phyloP scores from a whole-genome alignment of 306 rosid species.

The Lablab purpureus region DNA sequence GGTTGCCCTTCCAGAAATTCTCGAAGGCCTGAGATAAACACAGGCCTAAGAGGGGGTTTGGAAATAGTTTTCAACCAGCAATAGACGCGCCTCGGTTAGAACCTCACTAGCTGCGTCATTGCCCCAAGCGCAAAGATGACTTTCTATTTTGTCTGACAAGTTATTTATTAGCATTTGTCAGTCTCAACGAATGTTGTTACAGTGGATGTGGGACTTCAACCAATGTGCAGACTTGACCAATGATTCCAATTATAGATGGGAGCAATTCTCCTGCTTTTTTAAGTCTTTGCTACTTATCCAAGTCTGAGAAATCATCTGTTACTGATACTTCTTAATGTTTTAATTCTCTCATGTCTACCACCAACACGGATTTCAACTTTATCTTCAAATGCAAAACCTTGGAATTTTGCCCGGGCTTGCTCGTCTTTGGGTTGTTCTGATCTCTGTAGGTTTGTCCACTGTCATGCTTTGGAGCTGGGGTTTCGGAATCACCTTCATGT shows the following conservation, averaged over 20 bases:
- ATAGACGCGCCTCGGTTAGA: background rate
- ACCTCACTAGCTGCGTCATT: background rate
- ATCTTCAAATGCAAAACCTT: constrained; percentile 64
- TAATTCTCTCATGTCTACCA: constrained; percentile 56
- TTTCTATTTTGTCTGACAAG: no score
- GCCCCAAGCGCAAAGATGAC: constrained; percentile 4
- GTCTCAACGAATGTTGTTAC: no score
- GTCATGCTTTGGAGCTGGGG: constrained; percentile 72
- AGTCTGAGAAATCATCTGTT: no score
- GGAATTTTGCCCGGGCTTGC: constrained; percentile 71
- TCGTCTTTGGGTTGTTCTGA: constrained; percentile 39
- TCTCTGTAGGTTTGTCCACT: constrained; percentile 62
- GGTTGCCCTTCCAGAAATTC: background rate
- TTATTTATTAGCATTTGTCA: no score
- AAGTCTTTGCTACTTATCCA: no score
- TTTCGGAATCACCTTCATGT: constrained; percentile 67
- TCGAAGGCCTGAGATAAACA: background rate
- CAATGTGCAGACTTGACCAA: no score
- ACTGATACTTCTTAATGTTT: no score
- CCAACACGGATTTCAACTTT: constrained; percentile 53
- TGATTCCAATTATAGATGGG: no score
- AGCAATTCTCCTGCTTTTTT: no score
- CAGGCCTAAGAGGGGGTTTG: background rate
- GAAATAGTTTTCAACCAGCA: constrained; percentile 6
- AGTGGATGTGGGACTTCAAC: no score